These are phyloP conservation scores for Guadua angustifolia DNA, from an alignment of 176 grass and related monocot genomes.

Conservation along the genomic window DNA sequence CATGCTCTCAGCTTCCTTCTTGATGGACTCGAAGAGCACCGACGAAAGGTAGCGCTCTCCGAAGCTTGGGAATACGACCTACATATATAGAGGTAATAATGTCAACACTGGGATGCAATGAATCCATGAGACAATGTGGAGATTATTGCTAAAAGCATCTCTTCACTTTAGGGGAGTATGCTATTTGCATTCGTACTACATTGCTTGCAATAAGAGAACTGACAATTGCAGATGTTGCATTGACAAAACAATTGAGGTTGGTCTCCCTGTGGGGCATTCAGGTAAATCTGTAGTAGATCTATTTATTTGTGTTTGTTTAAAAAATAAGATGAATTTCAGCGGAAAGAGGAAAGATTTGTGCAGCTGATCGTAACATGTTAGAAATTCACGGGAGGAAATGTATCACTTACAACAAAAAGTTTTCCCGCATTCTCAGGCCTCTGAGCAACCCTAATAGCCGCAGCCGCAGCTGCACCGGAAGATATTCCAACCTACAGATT, in stretches of 20 bases:
- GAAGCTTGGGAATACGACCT: constrained; percentile 69
- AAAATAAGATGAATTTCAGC: not conserved
- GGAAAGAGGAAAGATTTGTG: no score
- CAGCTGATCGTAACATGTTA: not conserved
- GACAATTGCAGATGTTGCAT: not conserved
- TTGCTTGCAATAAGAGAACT: not conserved
- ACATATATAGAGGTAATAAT: constrained; percentile 25
- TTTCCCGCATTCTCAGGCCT: constrained; percentile 83
- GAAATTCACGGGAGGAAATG: not conserved
- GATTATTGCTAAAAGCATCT: not conserved
- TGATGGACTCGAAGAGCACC: constrained; percentile 66
- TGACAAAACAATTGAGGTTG: not conserved
- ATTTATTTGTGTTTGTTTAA: not conserved
- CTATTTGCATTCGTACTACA: not conserved
- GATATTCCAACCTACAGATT: constrained; percentile 82
- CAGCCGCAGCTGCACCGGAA: constrained; percentile 78
- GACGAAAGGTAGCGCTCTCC: constrained; percentile 71
- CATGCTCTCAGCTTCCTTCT: constrained; percentile 69
- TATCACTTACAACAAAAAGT: constrained; percentile 82
- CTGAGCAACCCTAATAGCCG: constrained; percentile 70
- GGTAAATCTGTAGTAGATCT: not conserved
- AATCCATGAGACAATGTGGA: not conserved
- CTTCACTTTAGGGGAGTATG: not conserved
- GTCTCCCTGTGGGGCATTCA: not conserved
- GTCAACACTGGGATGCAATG: not conserved